A percentile compares a stretch with the other conserved stretches of the same genome.
Evolutionary conservation across 1,284 basidiomycete species (phyloP).

Genomic region (Moesziomyces sp.): DNA sequence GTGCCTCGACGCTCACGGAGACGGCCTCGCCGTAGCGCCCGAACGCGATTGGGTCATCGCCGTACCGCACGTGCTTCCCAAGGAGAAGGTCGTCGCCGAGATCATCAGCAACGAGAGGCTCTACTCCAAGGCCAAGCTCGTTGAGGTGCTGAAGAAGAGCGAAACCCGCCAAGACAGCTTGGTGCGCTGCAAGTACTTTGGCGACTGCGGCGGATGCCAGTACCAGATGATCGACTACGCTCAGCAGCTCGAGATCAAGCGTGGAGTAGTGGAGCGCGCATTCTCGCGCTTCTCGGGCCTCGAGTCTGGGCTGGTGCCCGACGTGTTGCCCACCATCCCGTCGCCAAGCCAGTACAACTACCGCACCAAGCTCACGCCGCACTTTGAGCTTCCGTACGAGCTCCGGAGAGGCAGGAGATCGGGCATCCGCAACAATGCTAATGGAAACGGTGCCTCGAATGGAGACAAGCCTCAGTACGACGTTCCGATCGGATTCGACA

Average conservation of each 20-base stretch:
- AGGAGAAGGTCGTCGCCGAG: constrained; percentile 54
- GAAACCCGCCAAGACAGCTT: constrained; percentile 39
- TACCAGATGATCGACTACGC: constrained; percentile 78
- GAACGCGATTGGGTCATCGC: constrained; percentile 60
- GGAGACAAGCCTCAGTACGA: constrained; percentile 71
- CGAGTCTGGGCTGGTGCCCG: constrained; percentile 74
- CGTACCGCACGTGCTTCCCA: constrained; percentile 59
- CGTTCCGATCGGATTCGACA: constrained; percentile 89
- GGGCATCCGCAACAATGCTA: constrained; percentile 65
- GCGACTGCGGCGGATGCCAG: constrained; percentile 65
- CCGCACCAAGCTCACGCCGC: constrained; percentile 95
- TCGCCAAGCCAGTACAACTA: constrained; percentile 91
- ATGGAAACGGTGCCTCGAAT: constrained; percentile 30
- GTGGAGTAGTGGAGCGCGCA: constrained; percentile 84
- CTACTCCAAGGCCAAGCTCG: constrained; percentile 54
- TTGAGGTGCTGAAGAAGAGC: constrained; percentile 41
- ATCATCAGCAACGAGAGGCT: constrained; percentile 57
- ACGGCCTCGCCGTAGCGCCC: constrained; percentile 60
- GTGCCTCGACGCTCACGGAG: constrained; percentile 63
- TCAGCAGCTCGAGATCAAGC: constrained; percentile 85
- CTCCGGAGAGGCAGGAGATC: constrained; percentile 59
- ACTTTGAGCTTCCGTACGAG: constrained; percentile 84
- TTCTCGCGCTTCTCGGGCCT: constrained; percentile 73
- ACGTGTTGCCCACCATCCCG: constrained; percentile 79
- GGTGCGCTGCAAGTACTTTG: constrained; percentile 65